Conservation (phyloP, 108 stramenopile species). For the Seminavis robusta region DNA sequence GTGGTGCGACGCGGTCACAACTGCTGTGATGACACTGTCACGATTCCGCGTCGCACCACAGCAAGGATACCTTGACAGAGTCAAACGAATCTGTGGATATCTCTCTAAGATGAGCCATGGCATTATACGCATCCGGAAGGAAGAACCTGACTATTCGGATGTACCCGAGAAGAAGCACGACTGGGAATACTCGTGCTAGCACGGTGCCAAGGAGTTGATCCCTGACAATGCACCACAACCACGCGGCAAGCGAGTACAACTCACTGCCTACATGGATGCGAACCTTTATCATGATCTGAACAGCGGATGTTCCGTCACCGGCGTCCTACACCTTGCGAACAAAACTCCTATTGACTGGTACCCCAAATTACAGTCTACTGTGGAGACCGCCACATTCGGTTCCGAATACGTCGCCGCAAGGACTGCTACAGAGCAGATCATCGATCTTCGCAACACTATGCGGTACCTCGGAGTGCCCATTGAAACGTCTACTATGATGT, state of each 20-base stretch:
- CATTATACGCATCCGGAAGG: no score
- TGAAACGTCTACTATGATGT: conserved; percentile 14
- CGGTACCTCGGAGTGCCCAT: conserved; percentile 38
- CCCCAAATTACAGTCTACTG: conserved; percentile 28
- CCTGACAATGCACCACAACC: not conserved
- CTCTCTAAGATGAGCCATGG: no score
- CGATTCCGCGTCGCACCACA: no score
- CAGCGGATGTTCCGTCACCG: conserved; percentile 20
- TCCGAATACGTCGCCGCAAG: conserved; percentile 11
- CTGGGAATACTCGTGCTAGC: no score
- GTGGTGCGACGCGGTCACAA: no score
- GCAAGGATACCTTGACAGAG: no score
- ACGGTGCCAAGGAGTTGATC: no score
- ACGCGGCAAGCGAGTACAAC: not conserved
- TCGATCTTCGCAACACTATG: conserved; percentile 29
- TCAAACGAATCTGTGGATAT: no score
- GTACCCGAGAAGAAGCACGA: no score
- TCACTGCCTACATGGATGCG: not conserved
- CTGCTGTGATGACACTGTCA: no score
- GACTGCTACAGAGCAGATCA: conserved; percentile 25
- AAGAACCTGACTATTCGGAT: no score
- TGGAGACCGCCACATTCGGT: conserved; percentile 43
- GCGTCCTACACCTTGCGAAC: conserved; percentile 28
- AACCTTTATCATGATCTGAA: not conserved
- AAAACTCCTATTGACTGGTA: conserved; percentile 25